phyloP scores from a whole-genome alignment of 257 asterid genomes.

The Petunia secreta region DNA sequence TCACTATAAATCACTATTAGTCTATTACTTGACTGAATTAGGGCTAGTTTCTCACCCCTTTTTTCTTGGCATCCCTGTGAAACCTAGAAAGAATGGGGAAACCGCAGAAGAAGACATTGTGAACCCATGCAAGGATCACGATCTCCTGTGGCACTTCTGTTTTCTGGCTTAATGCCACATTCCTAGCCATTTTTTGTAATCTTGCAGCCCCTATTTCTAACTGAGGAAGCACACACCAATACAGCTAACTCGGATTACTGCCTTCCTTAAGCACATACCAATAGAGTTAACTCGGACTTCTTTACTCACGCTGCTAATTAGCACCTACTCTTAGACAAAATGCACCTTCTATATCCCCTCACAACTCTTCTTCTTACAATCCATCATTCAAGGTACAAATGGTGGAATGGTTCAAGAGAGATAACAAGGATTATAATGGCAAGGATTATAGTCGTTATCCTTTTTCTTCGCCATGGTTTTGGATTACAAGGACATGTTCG shows the following conservation, averaged over 20 bases:
- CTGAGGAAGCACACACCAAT: neutral
- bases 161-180: neutral
- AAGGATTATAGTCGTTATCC: neutral
- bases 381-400: constrained; percentile 1
- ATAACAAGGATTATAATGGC: neutral
- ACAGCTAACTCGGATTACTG: neutral
- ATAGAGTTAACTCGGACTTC: neutral
- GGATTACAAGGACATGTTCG: neutral
- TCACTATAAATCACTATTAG: neutral
- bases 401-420: neutral
- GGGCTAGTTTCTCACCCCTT: neutral
- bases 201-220: neutral
- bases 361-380: neutral
- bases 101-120: neutral
- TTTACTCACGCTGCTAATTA: neutral
- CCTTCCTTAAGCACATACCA: neutral
- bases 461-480: neutral
- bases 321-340: neutral
- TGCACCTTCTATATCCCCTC: neutral
- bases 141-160: neutral
- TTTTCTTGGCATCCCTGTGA: neutral
- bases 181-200: neutral
- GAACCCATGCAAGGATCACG: neutral
- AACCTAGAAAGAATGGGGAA: neutral
- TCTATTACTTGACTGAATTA: neutral